Percentiles rank a stretch among this genome's conserved stretches.
Conservation (phyloP, 2,329 filamentous ascomycete genomes). For the Hymenoscyphus linearis region DNA sequence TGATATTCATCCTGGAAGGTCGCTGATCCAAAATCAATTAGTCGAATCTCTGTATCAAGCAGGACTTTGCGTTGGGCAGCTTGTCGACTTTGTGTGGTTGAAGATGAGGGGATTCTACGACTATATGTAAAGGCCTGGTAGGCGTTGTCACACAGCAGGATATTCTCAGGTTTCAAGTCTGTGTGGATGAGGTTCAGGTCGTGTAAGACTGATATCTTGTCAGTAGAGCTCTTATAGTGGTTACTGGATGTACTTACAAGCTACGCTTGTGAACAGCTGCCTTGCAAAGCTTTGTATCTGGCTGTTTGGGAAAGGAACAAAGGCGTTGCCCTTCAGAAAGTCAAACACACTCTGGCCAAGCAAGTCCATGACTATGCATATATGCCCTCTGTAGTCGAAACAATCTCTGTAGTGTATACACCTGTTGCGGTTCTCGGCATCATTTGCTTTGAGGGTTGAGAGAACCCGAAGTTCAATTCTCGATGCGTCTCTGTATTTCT, state of each 20-base stretch:
- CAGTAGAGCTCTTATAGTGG: slow-evolving; percentile 12
- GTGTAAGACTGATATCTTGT: slow-evolving; percentile 66
- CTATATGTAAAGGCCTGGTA: slow-evolving; percentile 70
- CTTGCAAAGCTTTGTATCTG: slow-evolving; percentile 97
- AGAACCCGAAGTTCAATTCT: slow-evolving; percentile 91
- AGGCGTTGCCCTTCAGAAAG: slow-evolving; percentile 91
- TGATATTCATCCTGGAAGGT: slow-evolving; percentile 71
- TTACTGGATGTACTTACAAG: slow-evolving; percentile 61
- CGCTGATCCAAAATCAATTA: slow-evolving; percentile 68
- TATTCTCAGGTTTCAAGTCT: slow-evolving; percentile 66
- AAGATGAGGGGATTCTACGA: slow-evolving; percentile 63
- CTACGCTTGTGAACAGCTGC: slow-evolving; percentile 95
- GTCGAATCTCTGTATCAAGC: slow-evolving; percentile 62
- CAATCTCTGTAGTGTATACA: slow-evolving; percentile 96
- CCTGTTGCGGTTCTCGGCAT: slow-evolving; percentile 85
- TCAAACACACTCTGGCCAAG: slow-evolving; percentile 97
- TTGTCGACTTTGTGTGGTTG: slow-evolving; percentile 52
- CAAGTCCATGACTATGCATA: slow-evolving; percentile 74
- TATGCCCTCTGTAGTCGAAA: slow-evolving; percentile 95
- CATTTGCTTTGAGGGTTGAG: slow-evolving; percentile 86
- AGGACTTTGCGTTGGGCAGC: slow-evolving; percentile 60
- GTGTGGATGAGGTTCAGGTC: slow-evolving; percentile 97
- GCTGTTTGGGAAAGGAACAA: slow-evolving; percentile 95
- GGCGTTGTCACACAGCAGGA: slow-evolving; percentile 57
- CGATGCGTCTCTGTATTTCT: slow-evolving; percentile 95